Evolutionary conservation across 2,329 filamentous ascomycete species (phyloP), one percentile per base, ranked within the genome.

Genomic region (Coleophoma crateriformis): DNA sequence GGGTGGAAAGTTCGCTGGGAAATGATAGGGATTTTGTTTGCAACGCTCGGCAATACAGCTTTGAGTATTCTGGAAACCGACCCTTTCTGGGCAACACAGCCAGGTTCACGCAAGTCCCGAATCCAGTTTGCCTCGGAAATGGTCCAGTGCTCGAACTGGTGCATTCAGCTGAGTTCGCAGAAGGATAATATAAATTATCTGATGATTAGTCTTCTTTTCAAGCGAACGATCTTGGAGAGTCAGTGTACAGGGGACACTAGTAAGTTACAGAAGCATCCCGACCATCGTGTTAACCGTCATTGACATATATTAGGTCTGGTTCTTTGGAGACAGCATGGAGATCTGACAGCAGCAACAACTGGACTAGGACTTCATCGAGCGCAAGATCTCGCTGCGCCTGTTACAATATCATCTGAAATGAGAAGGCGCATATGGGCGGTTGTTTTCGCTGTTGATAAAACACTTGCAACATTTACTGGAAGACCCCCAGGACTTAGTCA

Each of bases 381-480:
- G n/a, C 52, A 55, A 46, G 52, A 50, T 19, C 19, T 27, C 14
- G 48, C 41, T 12, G 33, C 44, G 3, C 22, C 27, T 11, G 27
- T 54, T 7, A 53, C 49, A 3, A 44, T 56, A 2, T 49, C 46
- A 11, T 54, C 54, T 6, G 56, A 56, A 42, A 50, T 56, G 45
- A 51, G 46, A 3, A 56, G 55, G 14, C 33, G 52, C 15, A 19
- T 54, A 7, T 50, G 49, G 33, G 49, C 35, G 3, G 45, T 37
- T 14, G 47, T 45, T 12, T 58, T 58, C 19, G 65, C 34, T 22
- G 44, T 47, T 19, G 68, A 71, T 46, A 71, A 71, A 54, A 58
- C 65, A 1, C 54, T 68, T 4, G 67, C 68, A 7, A 66, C 68
- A 1, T 71, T 74, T 37, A 72, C 71, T 2, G 72, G 71, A 1